Evolutionary conservation across 192 early-diverging fungal species (phyloP).

Genomic region (Geosiphon pyriformis): DNA sequence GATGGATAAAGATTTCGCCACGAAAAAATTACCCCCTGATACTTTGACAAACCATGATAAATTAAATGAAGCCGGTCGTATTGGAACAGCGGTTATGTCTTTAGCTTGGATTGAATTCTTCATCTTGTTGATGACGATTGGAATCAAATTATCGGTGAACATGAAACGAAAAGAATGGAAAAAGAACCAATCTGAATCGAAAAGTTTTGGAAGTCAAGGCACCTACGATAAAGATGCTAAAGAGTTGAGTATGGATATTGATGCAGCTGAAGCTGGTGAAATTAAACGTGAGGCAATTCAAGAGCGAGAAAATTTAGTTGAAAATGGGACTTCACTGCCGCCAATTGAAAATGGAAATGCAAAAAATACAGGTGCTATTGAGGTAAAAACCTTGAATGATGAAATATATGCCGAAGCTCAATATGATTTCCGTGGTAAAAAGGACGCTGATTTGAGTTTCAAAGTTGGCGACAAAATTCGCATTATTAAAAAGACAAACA

Average conservation of each 20-base stretch:
- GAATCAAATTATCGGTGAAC: neutral
- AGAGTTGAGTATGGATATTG: neutral
- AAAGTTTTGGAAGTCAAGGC: neutral
- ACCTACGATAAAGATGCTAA: no score
- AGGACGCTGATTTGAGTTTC: conserved; percentile 32
- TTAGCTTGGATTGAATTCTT: neutral
- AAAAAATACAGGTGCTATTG: no score
- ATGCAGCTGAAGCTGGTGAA: neutral
- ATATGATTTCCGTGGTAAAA: conserved; percentile 34
- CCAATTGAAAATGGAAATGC: neutral
- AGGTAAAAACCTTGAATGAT: neutral
- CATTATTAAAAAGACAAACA: neutral
- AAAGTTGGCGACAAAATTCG: conserved; percentile 35
- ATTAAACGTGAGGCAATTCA: neutral
- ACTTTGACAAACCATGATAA: no score
- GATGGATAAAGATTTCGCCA: no score
- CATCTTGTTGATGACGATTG: neutral
- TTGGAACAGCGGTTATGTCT: neutral
- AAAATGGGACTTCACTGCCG: neutral
- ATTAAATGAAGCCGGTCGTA: neutral
- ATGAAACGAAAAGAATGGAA: neutral
- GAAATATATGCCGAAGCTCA: conserved; percentile 25
- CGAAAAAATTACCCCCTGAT: no score
- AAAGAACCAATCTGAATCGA: neutral
- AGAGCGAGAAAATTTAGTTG: neutral